phyloP scores from a whole-genome alignment of 306 rosid species.

The Alnus glutinosa region DNA sequence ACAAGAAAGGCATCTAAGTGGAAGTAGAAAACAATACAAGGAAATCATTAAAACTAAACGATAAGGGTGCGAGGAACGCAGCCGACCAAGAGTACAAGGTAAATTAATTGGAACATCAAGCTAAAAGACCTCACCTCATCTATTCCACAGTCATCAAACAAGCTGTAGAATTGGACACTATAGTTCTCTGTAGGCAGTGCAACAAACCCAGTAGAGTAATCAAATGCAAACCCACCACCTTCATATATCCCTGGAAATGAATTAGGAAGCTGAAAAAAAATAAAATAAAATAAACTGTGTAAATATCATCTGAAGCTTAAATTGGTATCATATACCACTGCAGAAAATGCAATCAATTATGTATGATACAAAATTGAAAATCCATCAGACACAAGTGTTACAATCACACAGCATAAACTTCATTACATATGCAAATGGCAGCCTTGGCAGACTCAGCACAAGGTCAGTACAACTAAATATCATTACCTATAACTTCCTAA shows the following conservation, averaged over 20 bases:
- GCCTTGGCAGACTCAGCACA: constrained; percentile 2
- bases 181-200: constrained; percentile 81
- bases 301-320: constrained; percentile 20
- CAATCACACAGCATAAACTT: background rate
- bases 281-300: constrained; percentile 7
- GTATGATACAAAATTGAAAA: background rate
- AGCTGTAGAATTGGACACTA: constrained; percentile 77
- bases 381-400: background rate
- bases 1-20: no score
- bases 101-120: constrained; percentile 10
- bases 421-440: background rate
- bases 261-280: constrained; percentile 57
- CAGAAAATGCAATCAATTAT: constrained; percentile 15
- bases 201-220: constrained; percentile 65
- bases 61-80: no score
- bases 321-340: constrained; percentile 7
- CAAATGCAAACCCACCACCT: constrained; percentile 63
- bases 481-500: background rate
- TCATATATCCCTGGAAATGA: constrained; percentile 54
- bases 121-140: constrained; percentile 62
- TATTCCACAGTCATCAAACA: constrained; percentile 77
- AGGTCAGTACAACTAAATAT: background rate
- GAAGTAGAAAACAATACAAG: no score
- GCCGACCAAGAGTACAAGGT: no score
- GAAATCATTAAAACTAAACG: no score